Percentiles rank a stretch among this genome's conserved stretches.
Conservation (phyloP, 148 eudicot genomes). For the Rhododendron ovatum region DNA sequence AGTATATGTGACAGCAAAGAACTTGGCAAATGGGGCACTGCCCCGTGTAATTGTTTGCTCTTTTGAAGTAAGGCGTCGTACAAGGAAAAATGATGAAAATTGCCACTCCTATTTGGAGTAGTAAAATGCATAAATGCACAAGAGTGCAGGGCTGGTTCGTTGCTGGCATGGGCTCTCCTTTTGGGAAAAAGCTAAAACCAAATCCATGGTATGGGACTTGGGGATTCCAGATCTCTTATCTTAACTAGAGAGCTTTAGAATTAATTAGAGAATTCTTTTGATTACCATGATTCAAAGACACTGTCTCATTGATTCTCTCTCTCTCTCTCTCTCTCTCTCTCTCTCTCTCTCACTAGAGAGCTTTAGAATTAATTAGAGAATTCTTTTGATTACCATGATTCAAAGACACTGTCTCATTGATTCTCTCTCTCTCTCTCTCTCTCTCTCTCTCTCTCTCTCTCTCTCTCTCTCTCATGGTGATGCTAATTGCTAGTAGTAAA, state of each 20-base stretch:
- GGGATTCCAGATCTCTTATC: constrained; percentile 12
- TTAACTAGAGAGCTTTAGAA: not conserved
- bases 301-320: constrained; percentile 6
- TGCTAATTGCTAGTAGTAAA: constrained; percentile 5
- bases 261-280: not conserved
- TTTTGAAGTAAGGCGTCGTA: not conserved
- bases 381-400: not conserved
- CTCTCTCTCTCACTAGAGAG: not conserved
- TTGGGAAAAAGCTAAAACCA: constrained; percentile 14
- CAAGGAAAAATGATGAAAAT: not conserved
- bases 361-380: constrained; percentile 1
- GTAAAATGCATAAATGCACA: not conserved
- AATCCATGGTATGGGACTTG: constrained; percentile 12
- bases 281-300: not conserved
- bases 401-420: constrained; percentile 3
- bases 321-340: constrained; percentile 8
- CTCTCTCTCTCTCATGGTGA: not conserved
- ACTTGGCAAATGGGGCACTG: constrained; percentile 10
- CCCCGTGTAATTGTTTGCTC: constrained; percentile 17
- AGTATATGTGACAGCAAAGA: not conserved
- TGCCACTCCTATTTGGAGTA: not conserved
- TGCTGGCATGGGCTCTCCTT: constrained; percentile 26
- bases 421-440: constrained; percentile 9
- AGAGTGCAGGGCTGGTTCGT: constrained; percentile 10
- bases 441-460: constrained; percentile 2